Percentiles rank a stretch among this genome's conserved stretches.
phyloP scores from a whole-genome alignment of 371 early-diverging fungal species.

The Mortierella sp. region DNA sequence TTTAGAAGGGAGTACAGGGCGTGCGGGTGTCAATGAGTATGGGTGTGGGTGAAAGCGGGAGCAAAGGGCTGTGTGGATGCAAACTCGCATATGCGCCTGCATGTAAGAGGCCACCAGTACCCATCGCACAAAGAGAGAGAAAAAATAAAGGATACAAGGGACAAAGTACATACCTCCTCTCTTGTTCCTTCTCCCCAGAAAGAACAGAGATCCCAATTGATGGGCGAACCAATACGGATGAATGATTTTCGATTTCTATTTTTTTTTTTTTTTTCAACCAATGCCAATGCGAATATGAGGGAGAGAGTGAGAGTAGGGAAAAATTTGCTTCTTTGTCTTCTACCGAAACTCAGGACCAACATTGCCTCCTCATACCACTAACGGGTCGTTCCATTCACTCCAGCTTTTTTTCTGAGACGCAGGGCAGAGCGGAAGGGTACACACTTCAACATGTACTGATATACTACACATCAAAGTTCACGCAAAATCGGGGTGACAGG shows the following conservation, averaged over 20 bases:
- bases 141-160: background rate
- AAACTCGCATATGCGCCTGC: background rate
- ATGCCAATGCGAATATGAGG: background rate
- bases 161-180: background rate
- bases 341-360: background rate
- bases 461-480: background rate
- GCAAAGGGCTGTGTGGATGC: conserved; percentile 4
- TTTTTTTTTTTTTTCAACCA: background rate
- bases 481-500: background rate
- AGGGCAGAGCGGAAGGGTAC: background rate
- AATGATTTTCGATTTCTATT: background rate
- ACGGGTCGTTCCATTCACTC: background rate
- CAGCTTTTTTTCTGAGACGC: background rate
- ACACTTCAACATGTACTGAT: background rate
- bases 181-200: background rate
- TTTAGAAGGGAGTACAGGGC: background rate
- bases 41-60: background rate
- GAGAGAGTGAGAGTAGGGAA: background rate
- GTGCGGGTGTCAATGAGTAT: background rate
- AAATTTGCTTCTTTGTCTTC: background rate
- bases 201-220: background rate
- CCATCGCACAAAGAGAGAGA: background rate
- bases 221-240: background rate
- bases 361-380: background rate
- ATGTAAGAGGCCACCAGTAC: background rate